Evolutionary conservation across 495 filamentous ascomycete genomes (phyloP).

Genomic region (Glonium stellatum): DNA sequence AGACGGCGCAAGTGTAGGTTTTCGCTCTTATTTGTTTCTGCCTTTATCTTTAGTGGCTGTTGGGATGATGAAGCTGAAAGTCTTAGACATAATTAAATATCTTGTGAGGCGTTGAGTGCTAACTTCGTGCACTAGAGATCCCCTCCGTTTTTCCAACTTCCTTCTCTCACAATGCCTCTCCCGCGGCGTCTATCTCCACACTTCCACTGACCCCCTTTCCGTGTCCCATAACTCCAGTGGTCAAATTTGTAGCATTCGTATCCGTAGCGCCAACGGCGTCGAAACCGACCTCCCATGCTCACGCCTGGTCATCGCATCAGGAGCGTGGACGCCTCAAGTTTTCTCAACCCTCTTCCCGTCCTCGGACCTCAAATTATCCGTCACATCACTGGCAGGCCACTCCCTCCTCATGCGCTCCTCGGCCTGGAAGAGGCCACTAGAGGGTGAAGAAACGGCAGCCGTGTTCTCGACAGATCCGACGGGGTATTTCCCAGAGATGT

Average conservation of each 20-base stretch:
- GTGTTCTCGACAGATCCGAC: constrained; percentile 54
- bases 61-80: background rate
- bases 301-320: constrained; percentile 55
- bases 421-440: constrained; percentile 43
- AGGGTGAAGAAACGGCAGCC: constrained; percentile 50
- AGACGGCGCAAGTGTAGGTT: constrained; percentile 44
- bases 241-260: constrained; percentile 41
- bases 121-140: constrained; percentile 40
- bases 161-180: constrained; percentile 49
- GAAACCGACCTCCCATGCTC: constrained; percentile 49
- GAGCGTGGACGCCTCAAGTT: constrained; percentile 59
- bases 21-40: background rate
- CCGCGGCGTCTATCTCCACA: constrained; percentile 57
- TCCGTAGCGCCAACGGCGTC: constrained; percentile 40
- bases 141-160: constrained; percentile 53
- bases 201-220: constrained; percentile 50
- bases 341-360: constrained; percentile 58
- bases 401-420: constrained; percentile 59
- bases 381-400: constrained; percentile 60
- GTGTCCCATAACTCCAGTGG: constrained; percentile 41
- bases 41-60: background rate
- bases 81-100: background rate
- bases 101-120: background rate
- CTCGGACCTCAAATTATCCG: constrained; percentile 43
- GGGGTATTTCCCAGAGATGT: constrained; percentile 64